Conservation (phyloP, 2,329 filamentous ascomycete genomes). For the Verticillium isaacii region DNA sequence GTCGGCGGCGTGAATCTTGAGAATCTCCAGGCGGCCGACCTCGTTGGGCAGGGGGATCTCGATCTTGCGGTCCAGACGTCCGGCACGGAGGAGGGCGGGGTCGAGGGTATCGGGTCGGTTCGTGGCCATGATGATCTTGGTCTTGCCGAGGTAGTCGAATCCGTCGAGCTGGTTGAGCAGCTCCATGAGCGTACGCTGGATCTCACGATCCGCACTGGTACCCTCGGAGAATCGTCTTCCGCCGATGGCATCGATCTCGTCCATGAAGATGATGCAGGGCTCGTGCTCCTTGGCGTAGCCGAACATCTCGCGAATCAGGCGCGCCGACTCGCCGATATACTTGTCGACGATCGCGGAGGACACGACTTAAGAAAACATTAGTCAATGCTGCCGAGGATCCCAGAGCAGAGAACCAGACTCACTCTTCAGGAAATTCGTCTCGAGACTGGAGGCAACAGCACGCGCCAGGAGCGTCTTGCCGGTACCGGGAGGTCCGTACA, state of each 20-base stretch:
- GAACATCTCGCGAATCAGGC: constrained; percentile 98
- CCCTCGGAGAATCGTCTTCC: constrained; percentile 95
- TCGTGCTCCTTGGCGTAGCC: constrained; percentile 99
- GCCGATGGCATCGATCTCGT: constrained; percentile 98
- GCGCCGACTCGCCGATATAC: constrained; percentile 97
- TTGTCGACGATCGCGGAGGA: constrained; percentile 99
- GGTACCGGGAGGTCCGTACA: constrained; percentile 94
- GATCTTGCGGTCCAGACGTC: constrained; percentile 93
- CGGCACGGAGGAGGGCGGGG: constrained; percentile 85
- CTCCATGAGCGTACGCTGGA: constrained; percentile 98
- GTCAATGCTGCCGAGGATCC: constrained; percentile 8
- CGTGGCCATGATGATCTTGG: constrained; percentile 99
- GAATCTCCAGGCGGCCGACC: constrained; percentile 89
- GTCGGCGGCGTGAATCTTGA: constrained; percentile 91
- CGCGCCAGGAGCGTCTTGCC: constrained; percentile 93
- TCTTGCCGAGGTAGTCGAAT: constrained; percentile 98
- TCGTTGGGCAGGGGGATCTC: constrained; percentile 97
- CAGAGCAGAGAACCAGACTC: constrained; percentile 17
- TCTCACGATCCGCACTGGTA: constrained; percentile 95
- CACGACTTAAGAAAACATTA: constrained; percentile 59
- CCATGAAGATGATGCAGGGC: constrained; percentile 99
- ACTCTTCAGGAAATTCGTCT: constrained; percentile 99
- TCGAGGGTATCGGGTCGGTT: constrained; percentile 96
- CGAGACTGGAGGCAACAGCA: constrained; percentile 91
- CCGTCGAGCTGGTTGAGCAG: constrained; percentile 97